Base-by-base conservation (phyloP, 2,329 filamentous ascomycete genomes). In the Talaromyces albobiverticillius region DNA sequence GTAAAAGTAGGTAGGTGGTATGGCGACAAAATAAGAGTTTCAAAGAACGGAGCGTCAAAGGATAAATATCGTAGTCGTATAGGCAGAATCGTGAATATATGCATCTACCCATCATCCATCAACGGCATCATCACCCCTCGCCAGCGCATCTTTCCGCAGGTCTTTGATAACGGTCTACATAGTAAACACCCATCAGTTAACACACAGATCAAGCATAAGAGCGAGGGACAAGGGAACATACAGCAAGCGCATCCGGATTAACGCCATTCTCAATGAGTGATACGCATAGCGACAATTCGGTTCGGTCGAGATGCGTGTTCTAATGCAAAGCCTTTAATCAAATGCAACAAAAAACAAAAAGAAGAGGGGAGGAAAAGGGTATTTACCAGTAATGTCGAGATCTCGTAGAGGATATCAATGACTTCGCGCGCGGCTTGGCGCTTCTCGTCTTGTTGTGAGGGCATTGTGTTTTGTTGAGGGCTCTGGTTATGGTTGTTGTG, bases 221-320 rank as follows among this genome's bases (percentile, higher is more conserved):
- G 22, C 7, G 16, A 34, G 16, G 18, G 22, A 46, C 16, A 58
- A 4, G 23, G 16, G 6, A 18, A 76, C 90, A 67, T 81, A 97
- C 94, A 22, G 93, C 92, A 29, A 99, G 78, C 1, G 93, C 94
- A 70, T 97, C 93, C 0, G 94, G 94, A 67, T 96, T 96, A 26
- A 97, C 90, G 13, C 94, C 94, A 67, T 96, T 96, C 74, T 99
- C 94, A 63, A 99, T 95, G 71, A 99, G 82, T 51, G 91, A 96
- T 57, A 97, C 93, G 73, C 94, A 99, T 59, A 96, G 89, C 3
- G 92, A 96, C 16, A 99, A 79, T 18, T 92, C 91, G 51, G 91
- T 87, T 29, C 93, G 86, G 71, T 96, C 92, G 43, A 99, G 85
- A 60, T 95, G 84, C 58, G 93, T 96, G 75, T 97, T 96, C 93